Conservation (phyloP, 495 filamentous ascomycete genomes). For the Saxophila tyrrhenica region DNA sequence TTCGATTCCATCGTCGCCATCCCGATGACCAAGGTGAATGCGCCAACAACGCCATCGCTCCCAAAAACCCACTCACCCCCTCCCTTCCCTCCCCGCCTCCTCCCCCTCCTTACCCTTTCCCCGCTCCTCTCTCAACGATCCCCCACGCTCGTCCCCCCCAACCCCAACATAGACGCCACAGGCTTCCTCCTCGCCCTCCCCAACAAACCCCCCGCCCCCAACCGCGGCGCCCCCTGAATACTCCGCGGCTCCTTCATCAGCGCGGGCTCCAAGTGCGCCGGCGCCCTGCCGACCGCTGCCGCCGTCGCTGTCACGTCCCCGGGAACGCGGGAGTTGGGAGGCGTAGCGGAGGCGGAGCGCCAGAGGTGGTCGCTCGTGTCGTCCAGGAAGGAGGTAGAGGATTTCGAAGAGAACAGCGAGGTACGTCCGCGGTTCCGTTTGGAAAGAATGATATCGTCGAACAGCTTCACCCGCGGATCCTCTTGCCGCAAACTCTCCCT, state of each 20-base stretch:
- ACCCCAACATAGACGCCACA: conserved; percentile 25
- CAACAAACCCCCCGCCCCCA: conserved; percentile 27
- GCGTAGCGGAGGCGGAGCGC: conserved; percentile 75
- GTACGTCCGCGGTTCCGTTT: conserved; percentile 75
- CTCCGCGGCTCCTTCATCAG: conserved; percentile 67
- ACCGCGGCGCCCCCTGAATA: conserved; percentile 33
- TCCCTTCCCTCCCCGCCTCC: background rate
- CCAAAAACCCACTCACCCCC: no score
- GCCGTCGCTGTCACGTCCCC: conserved; percentile 52
- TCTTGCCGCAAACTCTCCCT: conserved; percentile 56
- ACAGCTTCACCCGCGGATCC: conserved; percentile 67
- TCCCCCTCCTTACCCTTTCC: no score
- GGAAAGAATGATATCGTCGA: conserved; percentile 89
- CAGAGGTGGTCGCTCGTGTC: conserved; percentile 87
- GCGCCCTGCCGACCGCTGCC: conserved; percentile 47
- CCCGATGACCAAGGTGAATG: no score
- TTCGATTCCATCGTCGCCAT: no score
- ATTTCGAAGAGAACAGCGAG: conserved; percentile 30
- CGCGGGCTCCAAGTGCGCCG: conserved; percentile 70
- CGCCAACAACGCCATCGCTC: no score
- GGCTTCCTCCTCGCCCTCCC: conserved; percentile 32
- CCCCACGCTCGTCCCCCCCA: conserved; percentile 12
- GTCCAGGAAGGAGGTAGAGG: conserved; percentile 59
- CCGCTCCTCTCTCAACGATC: no score
- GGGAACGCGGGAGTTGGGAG: conserved; percentile 59